A percentile compares a stretch with the other conserved stretches of the same genome.
phyloP scores from a whole-genome alignment of 768 basidiomycete genomes.

The Collybia mongolica region DNA sequence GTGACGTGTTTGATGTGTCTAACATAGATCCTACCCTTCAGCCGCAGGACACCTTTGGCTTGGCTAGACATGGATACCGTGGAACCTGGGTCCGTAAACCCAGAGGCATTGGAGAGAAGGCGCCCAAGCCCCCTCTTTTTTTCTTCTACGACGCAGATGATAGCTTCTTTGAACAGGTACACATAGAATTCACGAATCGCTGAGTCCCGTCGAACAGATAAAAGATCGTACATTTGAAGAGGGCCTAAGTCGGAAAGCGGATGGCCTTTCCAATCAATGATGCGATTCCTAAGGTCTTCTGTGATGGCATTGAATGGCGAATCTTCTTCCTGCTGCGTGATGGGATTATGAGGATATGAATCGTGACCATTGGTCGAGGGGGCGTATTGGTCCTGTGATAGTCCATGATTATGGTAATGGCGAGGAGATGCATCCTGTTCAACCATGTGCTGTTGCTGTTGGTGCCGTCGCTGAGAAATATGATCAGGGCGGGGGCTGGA shows the following conservation, averaged over 20 bases:
- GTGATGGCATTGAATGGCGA: conserved; percentile 83
- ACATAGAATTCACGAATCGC: conserved; percentile 94
- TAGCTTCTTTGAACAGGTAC: conserved; percentile 96
- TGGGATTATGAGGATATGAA: conserved; percentile 23
- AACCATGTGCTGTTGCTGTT: conserved; percentile 18
- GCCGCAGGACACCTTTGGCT: conserved; percentile 73
- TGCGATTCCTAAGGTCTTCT: conserved; percentile 84
- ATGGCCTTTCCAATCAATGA: conserved; percentile 96
- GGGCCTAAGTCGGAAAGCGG: conserved; percentile 86
- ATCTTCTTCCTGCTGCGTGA: conserved; percentile 56
- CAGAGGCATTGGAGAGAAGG: conserved; percentile 64
- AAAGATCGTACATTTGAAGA: conserved; percentile 88
- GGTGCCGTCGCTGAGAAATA: conserved; percentile 20
- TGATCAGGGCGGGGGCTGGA: conserved; percentile 42
- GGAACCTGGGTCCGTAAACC: conserved; percentile 50
- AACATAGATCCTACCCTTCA: conserved; percentile 95
- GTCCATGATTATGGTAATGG: conserved; percentile 26
- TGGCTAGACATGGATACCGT: conserved; percentile 34
- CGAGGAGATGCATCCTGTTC: conserved; percentile 23
- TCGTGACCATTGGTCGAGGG: conserved; percentile 31
- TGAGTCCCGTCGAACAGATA: conserved; percentile 85
- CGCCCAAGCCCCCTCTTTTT: conserved; percentile 81
- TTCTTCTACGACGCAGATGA: conserved; percentile 98
- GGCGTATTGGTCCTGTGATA: conserved; percentile 29
- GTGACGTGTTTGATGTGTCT: conserved; percentile 90